Conservation (phyloP, 2,329 filamentous ascomycete genomes). For the Ilyonectria mors-panacis region DNA sequence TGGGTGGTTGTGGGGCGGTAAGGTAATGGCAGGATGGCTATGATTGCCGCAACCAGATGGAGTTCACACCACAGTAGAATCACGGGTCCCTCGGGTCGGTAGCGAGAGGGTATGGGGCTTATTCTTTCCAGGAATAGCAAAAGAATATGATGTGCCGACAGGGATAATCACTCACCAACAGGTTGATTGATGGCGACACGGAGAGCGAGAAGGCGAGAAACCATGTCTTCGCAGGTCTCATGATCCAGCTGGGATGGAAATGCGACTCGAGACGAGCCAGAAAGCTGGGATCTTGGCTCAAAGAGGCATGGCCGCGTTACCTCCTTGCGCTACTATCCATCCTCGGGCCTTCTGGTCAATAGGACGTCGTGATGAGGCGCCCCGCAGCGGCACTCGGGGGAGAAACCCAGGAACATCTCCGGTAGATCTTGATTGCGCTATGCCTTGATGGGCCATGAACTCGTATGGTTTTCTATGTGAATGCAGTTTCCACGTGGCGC, state of each 20-base stretch:
- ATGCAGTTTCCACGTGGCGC: not conserved
- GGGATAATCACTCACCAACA: not conserved
- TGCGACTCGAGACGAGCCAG: not conserved
- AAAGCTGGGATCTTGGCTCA: not conserved
- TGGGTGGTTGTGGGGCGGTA: constrained; percentile 18
- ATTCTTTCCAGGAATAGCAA: constrained; percentile 9
- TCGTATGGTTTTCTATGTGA: not conserved
- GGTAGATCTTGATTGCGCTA: constrained; percentile 17
- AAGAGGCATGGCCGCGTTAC: not conserved
- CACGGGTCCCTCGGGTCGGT: not conserved
- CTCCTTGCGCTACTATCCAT: constrained; percentile 4
- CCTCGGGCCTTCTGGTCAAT: not conserved
- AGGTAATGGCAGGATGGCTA: constrained; percentile 14
- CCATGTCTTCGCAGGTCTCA: not conserved
- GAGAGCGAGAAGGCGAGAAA: not conserved
- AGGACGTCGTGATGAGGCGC: not conserved
- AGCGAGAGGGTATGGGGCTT: not conserved
- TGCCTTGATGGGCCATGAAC: not conserved
- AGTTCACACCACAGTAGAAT: not conserved
- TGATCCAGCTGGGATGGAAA: not conserved
- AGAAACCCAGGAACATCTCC: constrained; percentile 29
- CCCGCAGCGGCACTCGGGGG: constrained; percentile 30
- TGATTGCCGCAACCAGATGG: constrained; percentile 20
- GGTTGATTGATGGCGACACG: constrained; percentile 1
- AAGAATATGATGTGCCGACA: not conserved